phyloP scores from a whole-genome alignment of 306 rosid species.

The Crotalaria pallida region DNA sequence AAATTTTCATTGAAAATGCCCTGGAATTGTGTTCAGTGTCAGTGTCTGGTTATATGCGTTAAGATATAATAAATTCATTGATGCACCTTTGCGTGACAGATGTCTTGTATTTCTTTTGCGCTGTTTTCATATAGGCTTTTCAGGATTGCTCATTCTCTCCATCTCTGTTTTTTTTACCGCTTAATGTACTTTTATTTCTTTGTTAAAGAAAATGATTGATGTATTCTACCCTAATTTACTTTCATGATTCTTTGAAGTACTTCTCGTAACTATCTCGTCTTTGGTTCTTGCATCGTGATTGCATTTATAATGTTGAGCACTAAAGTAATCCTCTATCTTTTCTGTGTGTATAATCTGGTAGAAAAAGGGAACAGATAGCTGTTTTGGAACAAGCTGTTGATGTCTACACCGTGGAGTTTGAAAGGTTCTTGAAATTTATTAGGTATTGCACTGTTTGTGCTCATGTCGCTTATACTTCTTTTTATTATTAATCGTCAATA shows the following conservation, averaged over 20 bases:
- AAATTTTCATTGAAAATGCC: not conserved
- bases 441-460: constrained; percentile 41
- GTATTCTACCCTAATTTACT: not conserved
- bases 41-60: not conserved
- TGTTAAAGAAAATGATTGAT: not conserved
- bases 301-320: not conserved
- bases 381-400: constrained; percentile 71
- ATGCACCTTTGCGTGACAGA: not conserved
- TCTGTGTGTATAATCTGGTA: constrained; percentile 31
- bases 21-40: not conserved
- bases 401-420: constrained; percentile 67
- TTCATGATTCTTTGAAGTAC: not conserved
- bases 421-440: constrained; percentile 71
- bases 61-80: not conserved
- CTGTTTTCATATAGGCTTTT: not conserved
- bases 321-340: not conserved
- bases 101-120: not conserved
- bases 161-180: not conserved
- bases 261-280: not conserved
- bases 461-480: constrained; percentile 18
- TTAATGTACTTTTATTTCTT: not conserved
- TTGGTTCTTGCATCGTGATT: not conserved
- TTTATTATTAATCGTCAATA: not conserved
- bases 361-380: constrained; percentile 47
- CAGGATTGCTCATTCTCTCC: not conserved